phyloP scores from a whole-genome alignment of 1,284 basidiomycete genomes.

The Mixia osmundae region DNA sequence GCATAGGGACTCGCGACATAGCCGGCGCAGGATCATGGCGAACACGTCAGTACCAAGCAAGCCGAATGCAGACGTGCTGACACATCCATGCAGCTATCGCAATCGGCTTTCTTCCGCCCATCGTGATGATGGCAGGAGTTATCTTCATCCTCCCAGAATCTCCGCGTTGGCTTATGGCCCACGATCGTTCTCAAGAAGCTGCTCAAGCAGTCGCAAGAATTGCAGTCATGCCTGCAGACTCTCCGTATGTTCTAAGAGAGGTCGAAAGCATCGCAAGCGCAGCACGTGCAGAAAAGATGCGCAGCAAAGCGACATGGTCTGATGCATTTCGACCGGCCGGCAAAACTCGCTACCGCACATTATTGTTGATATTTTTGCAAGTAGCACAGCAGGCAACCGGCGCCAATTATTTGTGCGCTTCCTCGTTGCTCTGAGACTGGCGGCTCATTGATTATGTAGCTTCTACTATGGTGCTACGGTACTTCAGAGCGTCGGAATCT shows the following conservation, averaged over 20 bases:
- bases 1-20: constrained; percentile 22
- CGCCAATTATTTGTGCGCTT: constrained; percentile 29
- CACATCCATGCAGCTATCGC: constrained; percentile 43
- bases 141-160: constrained; percentile 54
- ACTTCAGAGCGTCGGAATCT: constrained; percentile 41
- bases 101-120: constrained; percentile 41
- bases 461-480: constrained; percentile 46
- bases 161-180: constrained; percentile 38
- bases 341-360: constrained; percentile 37
- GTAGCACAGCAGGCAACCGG: constrained; percentile 53
- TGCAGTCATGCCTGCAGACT: no score
- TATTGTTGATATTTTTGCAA: constrained; percentile 43
- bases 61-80: constrained; percentile 31
- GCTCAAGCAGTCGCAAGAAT: constrained; percentile 31
- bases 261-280: constrained; percentile 31
- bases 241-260: no score
- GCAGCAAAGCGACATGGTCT: constrained; percentile 28
- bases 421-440: no score
- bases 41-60: constrained; percentile 18
- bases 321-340: constrained; percentile 34
- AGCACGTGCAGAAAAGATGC: constrained; percentile 17
- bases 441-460: no score
- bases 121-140: constrained; percentile 37
- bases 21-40: constrained; percentile 7
- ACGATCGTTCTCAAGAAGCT: constrained; percentile 32